A percentile compares a stretch with the other conserved stretches of the same genome.
phyloP scores from a whole-genome alignment of 768 basidiomycete species.

The Rhodotorula graminis region DNA sequence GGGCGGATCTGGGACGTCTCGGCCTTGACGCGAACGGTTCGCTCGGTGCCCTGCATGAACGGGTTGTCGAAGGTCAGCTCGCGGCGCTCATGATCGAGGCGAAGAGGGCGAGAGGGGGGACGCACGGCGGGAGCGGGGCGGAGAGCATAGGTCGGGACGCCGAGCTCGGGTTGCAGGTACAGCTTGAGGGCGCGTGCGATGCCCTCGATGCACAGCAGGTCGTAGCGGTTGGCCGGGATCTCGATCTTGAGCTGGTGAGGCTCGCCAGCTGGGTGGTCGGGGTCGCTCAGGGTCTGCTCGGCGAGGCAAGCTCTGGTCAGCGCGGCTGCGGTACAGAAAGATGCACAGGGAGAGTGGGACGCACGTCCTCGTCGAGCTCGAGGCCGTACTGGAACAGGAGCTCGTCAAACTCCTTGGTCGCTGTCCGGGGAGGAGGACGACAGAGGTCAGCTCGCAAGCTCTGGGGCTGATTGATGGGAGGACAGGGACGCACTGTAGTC shows the following conservation, averaged over 20 bases:
- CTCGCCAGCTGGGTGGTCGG: constrained; percentile 30
- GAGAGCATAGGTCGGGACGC: constrained; percentile 27
- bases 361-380: constrained; percentile 93
- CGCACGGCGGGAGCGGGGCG: constrained; percentile 32
- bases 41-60: constrained; percentile 33
- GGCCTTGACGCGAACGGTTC: constrained; percentile 64
- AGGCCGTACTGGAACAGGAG: constrained; percentile 96
- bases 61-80: neutral
- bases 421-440: constrained; percentile 51
- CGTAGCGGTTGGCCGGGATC: constrained; percentile 98
- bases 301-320: neutral
- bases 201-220: constrained; percentile 94
- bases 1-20: constrained; percentile 84
- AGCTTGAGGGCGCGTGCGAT: constrained; percentile 77
- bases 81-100: constrained; percentile 31
- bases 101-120: constrained; percentile 57
- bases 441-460: neutral
- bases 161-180: constrained; percentile 55
- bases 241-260: constrained; percentile 94
- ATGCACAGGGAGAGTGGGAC: neutral
- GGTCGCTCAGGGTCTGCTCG: constrained; percentile 35
- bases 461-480: too few relatives aligned
- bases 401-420: constrained; percentile 88
- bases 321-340: too few relatives aligned
- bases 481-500: constrained; percentile 61